Evolutionary conservation across 75 land plant species (phyloP).

Genomic region (Gnetum montanum): DNA sequence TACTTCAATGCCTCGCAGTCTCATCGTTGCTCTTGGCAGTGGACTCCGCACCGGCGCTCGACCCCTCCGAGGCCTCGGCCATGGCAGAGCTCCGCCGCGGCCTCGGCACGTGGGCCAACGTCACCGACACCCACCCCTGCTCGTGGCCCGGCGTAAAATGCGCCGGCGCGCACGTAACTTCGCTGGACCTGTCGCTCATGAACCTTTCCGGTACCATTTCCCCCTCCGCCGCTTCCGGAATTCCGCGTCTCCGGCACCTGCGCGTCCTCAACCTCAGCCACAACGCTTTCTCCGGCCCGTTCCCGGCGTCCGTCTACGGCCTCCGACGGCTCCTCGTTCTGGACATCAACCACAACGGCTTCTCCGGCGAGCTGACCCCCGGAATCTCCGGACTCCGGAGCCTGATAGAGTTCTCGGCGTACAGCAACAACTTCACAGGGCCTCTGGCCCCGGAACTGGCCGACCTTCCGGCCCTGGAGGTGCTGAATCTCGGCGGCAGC

Average conservation of each 20-base stretch:
- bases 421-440: conserved; percentile 19
- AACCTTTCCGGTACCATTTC: conserved; percentile 14
- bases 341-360: conserved; percentile 12
- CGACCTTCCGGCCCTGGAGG: conserved; percentile 20
- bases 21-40: too few species aligned
- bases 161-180: not conserved
- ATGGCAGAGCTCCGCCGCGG: too few species aligned
- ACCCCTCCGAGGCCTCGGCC: too few species aligned
- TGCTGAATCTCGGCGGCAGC: conserved; percentile 81
- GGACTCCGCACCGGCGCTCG: too few species aligned
- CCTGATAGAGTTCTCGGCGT: conserved; percentile 10
- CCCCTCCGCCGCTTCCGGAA: conserved; percentile 2
- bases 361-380: conserved; percentile 12
- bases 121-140: conserved; percentile 12
- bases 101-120: too few species aligned
- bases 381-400: conserved; percentile 6
- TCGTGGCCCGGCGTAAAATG: conserved; percentile 12
- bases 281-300: conserved; percentile 8
- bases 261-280: conserved; percentile 11
- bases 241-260: conserved; percentile 8
- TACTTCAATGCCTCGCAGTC: too few species aligned
- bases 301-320: conserved; percentile 8
- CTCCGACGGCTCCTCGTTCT: conserved; percentile 6
- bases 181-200: conserved; percentile 7
- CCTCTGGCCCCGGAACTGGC: conserved; percentile 13